Evolutionary conservation across 371 early-diverging fungal genomes (phyloP).

Genomic region (Zychaea mexicana): DNA sequence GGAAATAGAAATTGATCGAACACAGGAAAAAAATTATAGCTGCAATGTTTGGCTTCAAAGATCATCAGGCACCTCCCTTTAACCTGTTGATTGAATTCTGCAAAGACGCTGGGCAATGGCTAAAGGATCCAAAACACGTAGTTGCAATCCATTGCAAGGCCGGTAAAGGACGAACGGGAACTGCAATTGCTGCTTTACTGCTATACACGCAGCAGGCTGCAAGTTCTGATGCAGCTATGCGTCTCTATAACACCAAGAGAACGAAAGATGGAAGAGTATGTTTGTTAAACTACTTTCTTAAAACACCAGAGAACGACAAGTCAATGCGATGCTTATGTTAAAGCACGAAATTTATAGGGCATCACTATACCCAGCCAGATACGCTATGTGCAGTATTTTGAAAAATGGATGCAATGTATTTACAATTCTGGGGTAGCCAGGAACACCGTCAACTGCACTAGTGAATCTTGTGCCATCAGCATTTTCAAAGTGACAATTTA

Average conservation of each 20-base stretch:
- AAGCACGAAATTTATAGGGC: slow-evolving; percentile 55
- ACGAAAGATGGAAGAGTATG: slow-evolving; percentile 57
- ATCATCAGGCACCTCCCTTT: slow-evolving; percentile 74
- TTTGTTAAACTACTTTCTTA: neutral
- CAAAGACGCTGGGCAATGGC: slow-evolving; percentile 60
- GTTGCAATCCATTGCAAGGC: slow-evolving; percentile 81
- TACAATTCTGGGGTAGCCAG: slow-evolving; percentile 2
- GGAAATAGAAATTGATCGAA: neutral
- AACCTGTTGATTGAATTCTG: slow-evolving; percentile 55
- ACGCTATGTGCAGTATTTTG: slow-evolving; percentile 65
- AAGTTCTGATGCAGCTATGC: slow-evolving; percentile 56
- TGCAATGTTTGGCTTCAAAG: slow-evolving; percentile 62
- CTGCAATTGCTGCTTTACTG: slow-evolving; percentile 65
- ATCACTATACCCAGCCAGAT: slow-evolving; percentile 71
- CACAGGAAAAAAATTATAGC: too few species aligned
- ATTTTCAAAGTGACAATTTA: neutral
- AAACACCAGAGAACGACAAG: neutral
- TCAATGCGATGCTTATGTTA: too few species aligned
- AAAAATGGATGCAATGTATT: slow-evolving; percentile 39
- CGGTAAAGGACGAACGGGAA: slow-evolving; percentile 80
- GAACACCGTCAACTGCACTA: neutral
- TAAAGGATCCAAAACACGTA: slow-evolving; percentile 48
- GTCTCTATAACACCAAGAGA: slow-evolving; percentile 54
- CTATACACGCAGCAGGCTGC: slow-evolving; percentile 43
- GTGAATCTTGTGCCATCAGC: neutral